Conservation (phyloP, 768 basidiomycete species). For the Boletus sensibilis region DNA sequence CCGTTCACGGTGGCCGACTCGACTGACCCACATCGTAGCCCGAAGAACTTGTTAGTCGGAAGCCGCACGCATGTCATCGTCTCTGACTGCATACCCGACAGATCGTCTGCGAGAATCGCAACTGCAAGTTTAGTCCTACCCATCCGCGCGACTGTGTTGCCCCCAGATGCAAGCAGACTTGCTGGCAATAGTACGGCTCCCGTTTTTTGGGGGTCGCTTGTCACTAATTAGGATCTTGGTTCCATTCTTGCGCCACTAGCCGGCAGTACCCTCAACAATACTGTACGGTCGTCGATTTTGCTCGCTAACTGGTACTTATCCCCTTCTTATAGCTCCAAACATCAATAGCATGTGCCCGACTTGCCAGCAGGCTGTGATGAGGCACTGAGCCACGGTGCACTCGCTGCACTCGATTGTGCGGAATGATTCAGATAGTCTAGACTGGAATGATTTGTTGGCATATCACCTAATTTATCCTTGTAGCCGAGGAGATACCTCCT, state of each 20-base stretch:
- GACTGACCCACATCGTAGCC: slow-evolving; percentile 29
- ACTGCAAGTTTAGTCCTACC: slow-evolving; percentile 55
- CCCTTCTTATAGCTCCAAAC: slow-evolving; percentile 36
- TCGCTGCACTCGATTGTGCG: slow-evolving; percentile 3
- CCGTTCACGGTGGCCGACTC: neutral
- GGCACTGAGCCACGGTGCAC: slow-evolving; percentile 18
- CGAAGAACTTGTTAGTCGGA: slow-evolving; percentile 35
- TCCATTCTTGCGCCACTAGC: slow-evolving; percentile 25
- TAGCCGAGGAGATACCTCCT: slow-evolving; percentile 27
- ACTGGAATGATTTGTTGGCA: slow-evolving; percentile 7
- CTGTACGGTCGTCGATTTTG: slow-evolving; percentile 31
- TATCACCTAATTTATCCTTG: slow-evolving; percentile 24
- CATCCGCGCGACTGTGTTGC: slow-evolving; percentile 45
- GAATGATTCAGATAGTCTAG: slow-evolving; percentile 10
- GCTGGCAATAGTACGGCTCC: slow-evolving; percentile 47
- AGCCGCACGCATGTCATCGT: neutral
- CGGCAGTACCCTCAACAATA: slow-evolving; percentile 48
- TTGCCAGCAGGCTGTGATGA: slow-evolving; percentile 33
- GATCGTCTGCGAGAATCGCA: slow-evolving; percentile 44
- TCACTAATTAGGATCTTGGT: slow-evolving; percentile 2
- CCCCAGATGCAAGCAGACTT: slow-evolving; percentile 43
- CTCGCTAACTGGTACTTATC: neutral
- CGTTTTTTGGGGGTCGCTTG: slow-evolving; percentile 6
- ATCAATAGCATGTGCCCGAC: slow-evolving; percentile 43
- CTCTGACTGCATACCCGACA: slow-evolving; percentile 26